Percentiles rank a stretch among this genome's conserved stretches.
Evolutionary conservation across 176 grass and related monocot species (phyloP).

Genomic region (Zoysia pacifica): DNA sequence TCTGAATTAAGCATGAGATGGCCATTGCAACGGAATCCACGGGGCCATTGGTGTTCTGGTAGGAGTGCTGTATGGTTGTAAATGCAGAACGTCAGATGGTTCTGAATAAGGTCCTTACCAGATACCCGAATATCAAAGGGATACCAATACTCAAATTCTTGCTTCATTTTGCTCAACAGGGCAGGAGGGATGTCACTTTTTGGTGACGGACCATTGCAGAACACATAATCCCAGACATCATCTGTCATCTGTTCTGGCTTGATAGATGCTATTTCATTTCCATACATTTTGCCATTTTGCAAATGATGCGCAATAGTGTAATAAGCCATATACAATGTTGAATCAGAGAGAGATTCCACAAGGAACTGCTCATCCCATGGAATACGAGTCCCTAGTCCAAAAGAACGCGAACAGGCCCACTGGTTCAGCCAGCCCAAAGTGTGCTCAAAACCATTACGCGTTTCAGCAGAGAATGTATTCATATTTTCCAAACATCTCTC

Average conservation of each 20-base stretch:
- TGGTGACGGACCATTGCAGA: slow-evolving; percentile 54
- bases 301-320: slow-evolving; percentile 68
- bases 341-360: slow-evolving; percentile 85
- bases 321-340: slow-evolving; percentile 81
- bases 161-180: slow-evolving; percentile 67
- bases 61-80: slow-evolving; percentile 74
- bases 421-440: slow-evolving; percentile 78
- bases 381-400: slow-evolving; percentile 77
- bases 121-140: slow-evolving; percentile 81
- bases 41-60: no score
- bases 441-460: slow-evolving; percentile 65
- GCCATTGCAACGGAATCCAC: no score
- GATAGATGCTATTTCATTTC: slow-evolving; percentile 43
- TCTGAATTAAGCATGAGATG: no score
- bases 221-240: slow-evolving; percentile 79
- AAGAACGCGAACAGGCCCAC: slow-evolving; percentile 81
- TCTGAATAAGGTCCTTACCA: slow-evolving; percentile 83
- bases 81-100: slow-evolving; percentile 82
- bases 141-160: slow-evolving; percentile 91
- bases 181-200: slow-evolving; percentile 50
- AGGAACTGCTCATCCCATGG: slow-evolving; percentile 80
- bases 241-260: slow-evolving; percentile 72
- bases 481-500: slow-evolving; percentile 56
- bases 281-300: slow-evolving; percentile 77
- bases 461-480: slow-evolving; percentile 65